Base-by-base conservation (phyloP, 2,329 filamentous ascomycete species). In the Pseudogymnoascus sp. region DNA sequence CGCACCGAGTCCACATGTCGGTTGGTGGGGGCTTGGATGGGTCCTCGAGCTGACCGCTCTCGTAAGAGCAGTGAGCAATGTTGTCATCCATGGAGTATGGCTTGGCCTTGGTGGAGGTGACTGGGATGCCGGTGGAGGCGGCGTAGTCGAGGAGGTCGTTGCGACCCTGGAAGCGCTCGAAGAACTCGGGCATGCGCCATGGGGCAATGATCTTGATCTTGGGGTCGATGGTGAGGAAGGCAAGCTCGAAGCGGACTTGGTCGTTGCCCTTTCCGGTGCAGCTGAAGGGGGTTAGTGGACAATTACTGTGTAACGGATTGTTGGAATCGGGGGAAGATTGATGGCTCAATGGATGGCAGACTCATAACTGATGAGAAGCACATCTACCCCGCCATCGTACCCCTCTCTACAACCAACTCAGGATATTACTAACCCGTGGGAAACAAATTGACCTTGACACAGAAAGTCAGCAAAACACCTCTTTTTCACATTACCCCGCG, bases 61-160 rank as follows among this genome's bases (percentile, higher is more conserved):
- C 90, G 74, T 94, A 95, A 64, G 77, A 82, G 79, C 86, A 90
- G 76, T 93, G 89, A 61, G 86, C 87, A 68, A 90, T 70, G 76
- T 90, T 89, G 74, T 86, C 84, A 68, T 87, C 83, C 79, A 82
- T 82, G 63, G 75, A 80, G 83, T 84, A 89, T 53, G 85, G 86
- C 75, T 86, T 86, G 71, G 84, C 83, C 77, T 89, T 89, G 67
- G 87, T 89, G 68, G 83, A 86, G 30, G 83, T 85, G 63, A 91
- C 87, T 57, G 88, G 87, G 64, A 91, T 89, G 71, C 81, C 81
- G 67, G 83, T 81, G 73, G 82, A 73, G 6, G 77, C 79, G 47
- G 88, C 88, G 70, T 87, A 91, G 72, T 90, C 82, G 58, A 91
- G 81, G 50, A 91, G 82, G 71, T 89, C 88, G 66, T 85, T 80